Evolutionary conservation across 108 stramenopile species (phyloP).

Genomic region (Epipyxis sp.): DNA sequence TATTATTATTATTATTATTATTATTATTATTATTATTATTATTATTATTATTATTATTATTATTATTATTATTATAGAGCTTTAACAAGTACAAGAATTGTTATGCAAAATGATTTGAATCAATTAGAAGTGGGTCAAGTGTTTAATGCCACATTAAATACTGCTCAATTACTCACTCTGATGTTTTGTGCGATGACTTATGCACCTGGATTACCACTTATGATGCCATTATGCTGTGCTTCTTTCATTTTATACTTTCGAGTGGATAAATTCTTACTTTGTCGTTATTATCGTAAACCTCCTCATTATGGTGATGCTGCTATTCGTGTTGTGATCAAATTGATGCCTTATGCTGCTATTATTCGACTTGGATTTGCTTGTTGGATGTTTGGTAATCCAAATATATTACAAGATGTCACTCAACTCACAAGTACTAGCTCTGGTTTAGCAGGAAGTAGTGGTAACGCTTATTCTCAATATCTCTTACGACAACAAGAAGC

Average conservation of each 20-base stretch:
- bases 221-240: conserved; percentile 10
- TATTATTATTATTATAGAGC: neutral
- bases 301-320: conserved; percentile 18
- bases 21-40: too few species aligned
- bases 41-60: too few species aligned
- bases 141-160: conserved; percentile 13
- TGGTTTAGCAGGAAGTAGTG: neutral
- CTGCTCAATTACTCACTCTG: conserved; percentile 24
- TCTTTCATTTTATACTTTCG: conserved; percentile 16
- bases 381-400: conserved; percentile 17
- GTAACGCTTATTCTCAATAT: neutral
- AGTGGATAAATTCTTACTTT: conserved; percentile 14
- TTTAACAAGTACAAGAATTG: neutral
- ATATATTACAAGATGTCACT: neutral
- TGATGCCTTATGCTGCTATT: neutral
- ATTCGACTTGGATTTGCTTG: conserved; percentile 16
- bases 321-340: neutral
- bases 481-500: too few species aligned
- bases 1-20: too few species aligned
- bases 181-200: conserved; percentile 25
- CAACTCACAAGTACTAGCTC: neutral
- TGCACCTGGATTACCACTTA: conserved; percentile 21
- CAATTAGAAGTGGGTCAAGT: conserved; percentile 10
- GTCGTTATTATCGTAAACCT: conserved; percentile 16
- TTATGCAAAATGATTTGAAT: conserved; percentile 15